A percentile compares a stretch with the other conserved stretches of the same genome.
Conservation (phyloP, 257 asterid genomes). For the Penstemon davidsonii region DNA sequence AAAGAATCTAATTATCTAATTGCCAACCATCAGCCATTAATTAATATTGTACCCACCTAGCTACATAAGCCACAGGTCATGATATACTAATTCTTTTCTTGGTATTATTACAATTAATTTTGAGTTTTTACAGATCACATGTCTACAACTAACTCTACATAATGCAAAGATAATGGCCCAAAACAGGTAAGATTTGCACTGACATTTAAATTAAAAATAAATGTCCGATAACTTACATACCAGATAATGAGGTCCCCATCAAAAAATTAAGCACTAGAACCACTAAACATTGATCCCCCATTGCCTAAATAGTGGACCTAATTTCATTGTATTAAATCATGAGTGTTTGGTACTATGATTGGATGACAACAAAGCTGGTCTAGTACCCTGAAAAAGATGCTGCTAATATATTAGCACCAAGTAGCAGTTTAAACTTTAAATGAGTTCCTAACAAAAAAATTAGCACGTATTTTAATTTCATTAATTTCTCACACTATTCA, state of each 20-base stretch:
- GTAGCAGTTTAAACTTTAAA: too few species aligned
- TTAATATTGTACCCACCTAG: not conserved
- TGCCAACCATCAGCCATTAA: conserved; percentile 16
- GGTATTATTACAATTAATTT: not conserved
- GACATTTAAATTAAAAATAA: not conserved
- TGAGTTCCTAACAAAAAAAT: too few species aligned
- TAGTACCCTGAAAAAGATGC: not conserved
- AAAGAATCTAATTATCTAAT: conserved; percentile 25
- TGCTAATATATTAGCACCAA: too few species aligned
- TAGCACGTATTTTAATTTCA: too few species aligned
- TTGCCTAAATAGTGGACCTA: conserved; percentile 9
- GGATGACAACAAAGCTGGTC: conserved; percentile 23
- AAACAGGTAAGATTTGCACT: conserved; percentile 12
- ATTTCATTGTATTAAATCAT: conserved; percentile 13
- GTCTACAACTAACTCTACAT: not conserved
- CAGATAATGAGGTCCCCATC: conserved; percentile 11
- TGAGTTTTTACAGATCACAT: conserved; percentile 19
- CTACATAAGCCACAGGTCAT: conserved; percentile 19
- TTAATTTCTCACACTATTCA: too few species aligned
- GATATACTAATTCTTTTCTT: conserved; percentile 4
- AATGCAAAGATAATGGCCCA: conserved; percentile 18
- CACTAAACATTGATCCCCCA: not conserved
- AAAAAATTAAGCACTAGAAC: not conserved
- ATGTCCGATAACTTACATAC: conserved; percentile 3
- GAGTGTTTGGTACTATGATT: conserved; percentile 16